These are phyloP conservation scores for Pelagomonas calceolata DNA, from an alignment of 108 stramenopile genomes.

Conservation along the genomic window DNA sequence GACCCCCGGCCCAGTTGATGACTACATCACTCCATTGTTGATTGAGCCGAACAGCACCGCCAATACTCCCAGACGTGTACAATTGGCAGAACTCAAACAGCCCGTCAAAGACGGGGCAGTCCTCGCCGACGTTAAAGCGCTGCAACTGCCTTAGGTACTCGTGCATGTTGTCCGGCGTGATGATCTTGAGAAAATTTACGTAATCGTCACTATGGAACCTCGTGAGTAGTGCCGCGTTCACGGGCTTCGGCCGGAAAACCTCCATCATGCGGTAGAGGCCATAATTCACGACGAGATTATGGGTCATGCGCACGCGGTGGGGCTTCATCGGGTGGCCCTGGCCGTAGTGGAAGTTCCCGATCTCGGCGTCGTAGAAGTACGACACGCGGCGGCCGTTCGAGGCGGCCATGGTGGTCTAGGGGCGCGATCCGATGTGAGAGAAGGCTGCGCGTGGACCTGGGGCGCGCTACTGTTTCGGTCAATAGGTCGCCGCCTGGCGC, in stretches of 20 bases:
- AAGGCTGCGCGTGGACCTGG: too few species aligned
- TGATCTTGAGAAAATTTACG: constrained; percentile 92
- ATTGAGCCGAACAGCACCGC: constrained; percentile 89
- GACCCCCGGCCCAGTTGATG: constrained; percentile 97
- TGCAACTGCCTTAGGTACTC: constrained; percentile 31
- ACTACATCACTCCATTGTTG: constrained; percentile 79
- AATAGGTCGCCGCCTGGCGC: too few species aligned
- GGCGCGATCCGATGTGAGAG: too few species aligned
- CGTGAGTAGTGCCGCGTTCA: constrained; percentile 85
- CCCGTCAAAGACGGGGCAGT: constrained; percentile 98
- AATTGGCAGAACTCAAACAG: constrained; percentile 95
- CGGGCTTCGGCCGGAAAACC: constrained; percentile 86
- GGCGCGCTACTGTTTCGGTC: too few species aligned
- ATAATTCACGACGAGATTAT: constrained; percentile 97
- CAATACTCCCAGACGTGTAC: constrained; percentile 88
- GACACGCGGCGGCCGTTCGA: constrained; percentile 79
- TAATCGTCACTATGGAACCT: constrained; percentile 97
- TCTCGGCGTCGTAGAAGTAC: constrained; percentile 91
- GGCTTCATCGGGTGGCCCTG: constrained; percentile 97
- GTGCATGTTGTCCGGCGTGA: constrained; percentile 94
- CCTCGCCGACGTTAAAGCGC: constrained; percentile 96
- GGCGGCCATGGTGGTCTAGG: too few species aligned
- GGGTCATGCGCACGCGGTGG: constrained; percentile 97
- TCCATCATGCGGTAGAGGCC: constrained; percentile 96
- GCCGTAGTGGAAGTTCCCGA: constrained; percentile 91